Percentiles rank a stretch among this genome's conserved stretches.
Evolutionary conservation across 2,329 filamentous ascomycete genomes (phyloP).

Genomic region (Aureobasidium leucospermi): DNA sequence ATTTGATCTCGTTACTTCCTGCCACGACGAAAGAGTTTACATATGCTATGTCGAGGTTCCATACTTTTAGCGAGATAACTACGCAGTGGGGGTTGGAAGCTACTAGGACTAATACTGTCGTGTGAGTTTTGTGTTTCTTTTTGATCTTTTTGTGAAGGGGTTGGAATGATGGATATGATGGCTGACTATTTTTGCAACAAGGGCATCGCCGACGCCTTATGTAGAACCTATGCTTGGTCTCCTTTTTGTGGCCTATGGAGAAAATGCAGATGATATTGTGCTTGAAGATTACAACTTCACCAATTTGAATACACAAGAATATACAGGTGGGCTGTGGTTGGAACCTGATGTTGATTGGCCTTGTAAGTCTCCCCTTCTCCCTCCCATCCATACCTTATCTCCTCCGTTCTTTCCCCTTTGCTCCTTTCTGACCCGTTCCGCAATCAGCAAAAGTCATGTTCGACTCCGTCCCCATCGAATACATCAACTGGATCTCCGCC

Average conservation of each 20-base stretch:
- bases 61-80: neutral
- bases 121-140: neutral
- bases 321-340: neutral
- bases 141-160: neutral
- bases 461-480: neutral
- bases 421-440: neutral
- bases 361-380: neutral
- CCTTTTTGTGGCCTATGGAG: neutral
- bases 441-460: neutral
- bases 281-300: neutral
- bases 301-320: neutral
- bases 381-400: neutral
- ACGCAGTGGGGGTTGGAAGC: neutral
- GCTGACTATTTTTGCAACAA: neutral
- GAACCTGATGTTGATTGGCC: neutral
- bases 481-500: neutral
- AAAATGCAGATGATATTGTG: neutral
- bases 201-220: neutral
- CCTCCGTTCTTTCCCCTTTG: neutral
- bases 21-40: neutral
- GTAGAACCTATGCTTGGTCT: neutral
- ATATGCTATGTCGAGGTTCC: neutral
- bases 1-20: neutral
- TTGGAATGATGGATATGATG: too few relatives aligned
- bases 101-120: neutral